Evolutionary conservation across 2,329 filamentous ascomycete genomes (phyloP).

Genomic region (Mycosphaerelloides madeirae): DNA sequence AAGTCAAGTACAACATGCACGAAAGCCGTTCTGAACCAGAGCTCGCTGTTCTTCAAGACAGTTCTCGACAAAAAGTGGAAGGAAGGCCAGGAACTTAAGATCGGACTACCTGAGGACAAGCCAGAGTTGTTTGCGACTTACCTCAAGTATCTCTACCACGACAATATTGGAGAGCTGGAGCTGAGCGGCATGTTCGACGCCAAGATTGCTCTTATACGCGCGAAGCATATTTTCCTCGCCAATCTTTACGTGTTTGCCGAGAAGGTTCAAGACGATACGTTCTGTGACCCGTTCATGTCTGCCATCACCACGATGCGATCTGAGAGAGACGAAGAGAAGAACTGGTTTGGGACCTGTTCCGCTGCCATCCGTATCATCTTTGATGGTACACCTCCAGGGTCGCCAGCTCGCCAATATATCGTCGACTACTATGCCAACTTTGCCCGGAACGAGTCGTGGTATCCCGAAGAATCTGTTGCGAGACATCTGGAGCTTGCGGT

Average conservation of each 20-base stretch:
- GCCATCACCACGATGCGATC: not conserved
- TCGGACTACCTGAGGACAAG: constrained; percentile 4
- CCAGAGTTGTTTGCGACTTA: constrained; percentile 1
- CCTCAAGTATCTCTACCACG: constrained; percentile 7
- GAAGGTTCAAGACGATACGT: constrained; percentile 4
- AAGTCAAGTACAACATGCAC: constrained; percentile 2
- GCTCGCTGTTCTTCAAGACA: constrained; percentile 7
- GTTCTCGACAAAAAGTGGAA: constrained; percentile 8
- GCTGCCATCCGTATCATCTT: not conserved
- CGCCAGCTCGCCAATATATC: not conserved
- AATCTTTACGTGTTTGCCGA: constrained; percentile 9
- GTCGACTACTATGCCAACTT: not conserved
- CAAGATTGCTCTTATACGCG: not conserved
- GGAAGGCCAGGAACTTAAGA: not conserved
- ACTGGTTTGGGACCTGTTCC: not conserved
- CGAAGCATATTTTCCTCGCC: not conserved
- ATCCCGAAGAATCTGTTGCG: too few species aligned
- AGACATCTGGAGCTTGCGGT: too few species aligned
- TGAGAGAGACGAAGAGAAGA: not conserved
- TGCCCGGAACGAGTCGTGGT: too few species aligned
- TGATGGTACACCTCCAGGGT: not conserved
- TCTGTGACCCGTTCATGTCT: constrained; percentile 4
- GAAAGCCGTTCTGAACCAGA: not conserved
- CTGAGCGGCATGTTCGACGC: not conserved
- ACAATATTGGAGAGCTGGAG: not conserved